Evolutionary conservation across 148 eudicot species (phyloP).

Genomic region (Vaccinium vitisidaea): DNA sequence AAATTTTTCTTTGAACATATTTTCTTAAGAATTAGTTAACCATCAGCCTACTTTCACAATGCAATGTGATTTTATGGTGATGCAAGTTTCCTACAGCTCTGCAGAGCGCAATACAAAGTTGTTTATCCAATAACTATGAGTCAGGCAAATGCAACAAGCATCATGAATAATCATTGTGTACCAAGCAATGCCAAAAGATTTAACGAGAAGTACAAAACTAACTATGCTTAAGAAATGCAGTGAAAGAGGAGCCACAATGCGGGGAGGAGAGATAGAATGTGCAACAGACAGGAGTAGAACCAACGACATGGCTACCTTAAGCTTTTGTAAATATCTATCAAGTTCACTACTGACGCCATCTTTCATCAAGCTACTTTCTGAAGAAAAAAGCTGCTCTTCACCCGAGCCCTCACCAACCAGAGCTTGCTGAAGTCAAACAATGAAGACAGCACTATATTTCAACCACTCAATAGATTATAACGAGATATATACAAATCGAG

Average conservation of each 20-base stretch:
- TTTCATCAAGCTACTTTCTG: slow-evolving; percentile 47
- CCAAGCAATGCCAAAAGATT: neutral
- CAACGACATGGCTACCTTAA: slow-evolving; percentile 47
- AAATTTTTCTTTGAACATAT: neutral
- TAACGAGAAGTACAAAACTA: neutral
- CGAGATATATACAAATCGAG: neutral
- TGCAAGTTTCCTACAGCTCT: neutral
- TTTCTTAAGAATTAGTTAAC: neutral
- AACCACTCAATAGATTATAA: slow-evolving; percentile 8
- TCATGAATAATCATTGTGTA: neutral
- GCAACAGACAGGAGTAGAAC: slow-evolving; percentile 4
- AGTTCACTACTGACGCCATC: slow-evolving; percentile 56
- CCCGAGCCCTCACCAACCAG: slow-evolving; percentile 93
- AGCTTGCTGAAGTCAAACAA: slow-evolving; percentile 63
- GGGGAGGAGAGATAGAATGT: neutral
- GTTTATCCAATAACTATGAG: neutral
- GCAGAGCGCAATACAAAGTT: neutral
- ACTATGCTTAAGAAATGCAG: neutral
- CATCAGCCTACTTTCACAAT: neutral
- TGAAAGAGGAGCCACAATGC: neutral
- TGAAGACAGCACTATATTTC: slow-evolving; percentile 15
- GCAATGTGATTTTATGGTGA: neutral
- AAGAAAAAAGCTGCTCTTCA: slow-evolving; percentile 88
- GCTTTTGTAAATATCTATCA: slow-evolving; percentile 57
- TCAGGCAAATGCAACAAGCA: neutral